A percentile compares a stretch with the other conserved stretches of the same genome.
Conservation (phyloP, 441 rosid genomes). For the Eruca vesicaria region DNA sequence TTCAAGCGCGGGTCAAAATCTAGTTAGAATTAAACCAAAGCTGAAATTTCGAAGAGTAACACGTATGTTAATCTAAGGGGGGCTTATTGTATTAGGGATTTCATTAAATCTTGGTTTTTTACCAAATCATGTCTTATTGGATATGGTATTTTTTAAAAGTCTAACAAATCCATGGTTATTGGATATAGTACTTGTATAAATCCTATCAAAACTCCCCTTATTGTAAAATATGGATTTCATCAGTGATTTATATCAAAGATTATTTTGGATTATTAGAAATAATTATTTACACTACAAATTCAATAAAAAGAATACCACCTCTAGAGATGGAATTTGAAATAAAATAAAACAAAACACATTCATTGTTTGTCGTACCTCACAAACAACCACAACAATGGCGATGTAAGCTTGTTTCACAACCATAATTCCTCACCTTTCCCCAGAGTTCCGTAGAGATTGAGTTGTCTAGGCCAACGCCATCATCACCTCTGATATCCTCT, state of each 20-base stretch:
- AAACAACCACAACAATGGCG: conserved; percentile 16
- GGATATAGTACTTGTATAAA: no score
- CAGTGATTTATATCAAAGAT: no score
- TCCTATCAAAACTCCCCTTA: not conserved
- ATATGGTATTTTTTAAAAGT: no score
- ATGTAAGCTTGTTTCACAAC: not conserved
- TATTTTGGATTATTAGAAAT: not conserved
- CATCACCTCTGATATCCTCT: conserved; percentile 44
- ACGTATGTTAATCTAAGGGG: not conserved
- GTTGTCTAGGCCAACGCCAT: conserved; percentile 46
- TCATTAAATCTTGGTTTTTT: not conserved
- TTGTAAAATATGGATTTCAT: not conserved
- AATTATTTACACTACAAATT: not conserved
- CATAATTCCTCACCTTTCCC: conserved; percentile 13
- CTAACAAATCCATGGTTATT: no score
- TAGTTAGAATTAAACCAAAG: no score
- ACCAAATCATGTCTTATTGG: not conserved
- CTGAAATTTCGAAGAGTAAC: no score
- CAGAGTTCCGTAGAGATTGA: conserved; percentile 33
- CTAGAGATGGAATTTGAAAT: not conserved
- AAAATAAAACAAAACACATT: not conserved
- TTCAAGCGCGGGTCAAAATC: no score
- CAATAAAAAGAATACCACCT: not conserved
- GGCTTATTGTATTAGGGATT: not conserved
- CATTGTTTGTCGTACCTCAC: not conserved